These are phyloP conservation scores for Candida pseudofarinosa DNA, from an alignment of 805 yeast genomes.

Conservation along the genomic window DNA sequence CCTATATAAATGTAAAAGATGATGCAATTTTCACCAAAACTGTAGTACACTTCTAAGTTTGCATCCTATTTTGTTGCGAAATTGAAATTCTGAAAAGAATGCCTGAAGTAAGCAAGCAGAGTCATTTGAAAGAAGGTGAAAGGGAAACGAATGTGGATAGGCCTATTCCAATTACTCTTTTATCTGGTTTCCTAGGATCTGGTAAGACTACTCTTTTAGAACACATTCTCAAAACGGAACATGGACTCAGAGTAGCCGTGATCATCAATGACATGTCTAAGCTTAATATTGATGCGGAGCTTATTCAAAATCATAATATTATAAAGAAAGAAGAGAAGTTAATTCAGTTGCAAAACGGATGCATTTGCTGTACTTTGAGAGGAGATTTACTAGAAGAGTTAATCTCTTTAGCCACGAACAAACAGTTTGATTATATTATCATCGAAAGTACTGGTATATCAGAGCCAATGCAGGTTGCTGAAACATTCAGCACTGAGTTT, in stretches of 20 bases:
- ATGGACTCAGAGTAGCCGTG: conserved; percentile 42
- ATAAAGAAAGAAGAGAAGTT: conserved; percentile 40
- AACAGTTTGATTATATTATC: conserved; percentile 38
- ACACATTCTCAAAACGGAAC: conserved; percentile 34
- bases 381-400: conserved; percentile 45
- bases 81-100: too few species aligned
- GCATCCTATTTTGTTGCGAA: too few species aligned
- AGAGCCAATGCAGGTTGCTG: conserved; percentile 51
- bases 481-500: conserved; percentile 43
- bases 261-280: conserved; percentile 44
- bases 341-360: conserved; percentile 45
- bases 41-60: too few species aligned
- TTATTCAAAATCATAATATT: conserved; percentile 36
- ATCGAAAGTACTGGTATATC: conserved; percentile 47
- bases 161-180: conserved; percentile 43
- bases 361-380: conserved; percentile 46
- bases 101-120: background rate
- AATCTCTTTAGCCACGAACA: conserved; percentile 28
- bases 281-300: conserved; percentile 41
- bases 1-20: too few species aligned
- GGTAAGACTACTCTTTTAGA: conserved; percentile 48
- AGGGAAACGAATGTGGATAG: background rate
- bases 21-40: too few species aligned
- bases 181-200: conserved; percentile 45
- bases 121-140: background rate